Percentiles rank a stretch among this genome's conserved stretches.
These are phyloP conservation scores for Aspergillus eucalypticola DNA, from an alignment of 2,329 filamentous ascomycete genomes.

Conservation along the genomic window DNA sequence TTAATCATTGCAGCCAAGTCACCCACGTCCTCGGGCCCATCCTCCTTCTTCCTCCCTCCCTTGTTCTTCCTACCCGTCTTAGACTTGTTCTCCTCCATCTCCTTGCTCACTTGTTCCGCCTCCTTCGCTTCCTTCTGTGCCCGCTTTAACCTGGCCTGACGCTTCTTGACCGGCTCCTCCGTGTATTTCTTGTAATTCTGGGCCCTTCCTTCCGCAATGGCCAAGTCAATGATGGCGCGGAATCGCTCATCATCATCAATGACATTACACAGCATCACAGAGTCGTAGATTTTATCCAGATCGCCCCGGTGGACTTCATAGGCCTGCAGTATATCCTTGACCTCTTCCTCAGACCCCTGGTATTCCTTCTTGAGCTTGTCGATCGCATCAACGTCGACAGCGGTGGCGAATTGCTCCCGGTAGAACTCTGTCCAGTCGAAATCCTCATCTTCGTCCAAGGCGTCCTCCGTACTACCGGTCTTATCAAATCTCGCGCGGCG, in stretches of 20 bases:
- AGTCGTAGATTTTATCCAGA: constrained; percentile 75
- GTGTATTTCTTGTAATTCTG: constrained; percentile 68
- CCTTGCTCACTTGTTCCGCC: constrained; percentile 72
- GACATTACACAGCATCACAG: constrained; percentile 83
- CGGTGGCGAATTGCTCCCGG: constrained; percentile 75
- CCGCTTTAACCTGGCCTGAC: constrained; percentile 56
- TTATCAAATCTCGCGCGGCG: constrained; percentile 84
- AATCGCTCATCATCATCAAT: constrained; percentile 85
- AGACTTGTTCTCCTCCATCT: constrained; percentile 72
- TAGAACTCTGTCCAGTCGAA: constrained; percentile 95
- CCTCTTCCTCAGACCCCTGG: constrained; percentile 84
- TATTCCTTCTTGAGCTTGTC: constrained; percentile 74
- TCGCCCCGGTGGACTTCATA: constrained; percentile 74
- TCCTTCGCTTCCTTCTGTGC: constrained; percentile 69
- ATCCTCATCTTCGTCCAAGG: constrained; percentile 67
- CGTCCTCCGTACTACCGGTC: constrained; percentile 86
- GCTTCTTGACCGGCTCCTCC: constrained; percentile 68
- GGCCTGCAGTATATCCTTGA: constrained; percentile 70
- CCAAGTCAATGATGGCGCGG: constrained; percentile 74
- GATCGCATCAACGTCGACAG: constrained; percentile 73
- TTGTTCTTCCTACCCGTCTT: constrained; percentile 45
- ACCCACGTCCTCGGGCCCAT: constrained; percentile 35
- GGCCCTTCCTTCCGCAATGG: constrained; percentile 70
- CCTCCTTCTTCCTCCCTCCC: constrained; percentile 15
- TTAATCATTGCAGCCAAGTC: constrained; percentile 73